A percentile compares a stretch with the other conserved stretches of the same genome.
phyloP scores from a whole-genome alignment of 352 stramenopile species.

The Elongisporangium undulatum region DNA sequence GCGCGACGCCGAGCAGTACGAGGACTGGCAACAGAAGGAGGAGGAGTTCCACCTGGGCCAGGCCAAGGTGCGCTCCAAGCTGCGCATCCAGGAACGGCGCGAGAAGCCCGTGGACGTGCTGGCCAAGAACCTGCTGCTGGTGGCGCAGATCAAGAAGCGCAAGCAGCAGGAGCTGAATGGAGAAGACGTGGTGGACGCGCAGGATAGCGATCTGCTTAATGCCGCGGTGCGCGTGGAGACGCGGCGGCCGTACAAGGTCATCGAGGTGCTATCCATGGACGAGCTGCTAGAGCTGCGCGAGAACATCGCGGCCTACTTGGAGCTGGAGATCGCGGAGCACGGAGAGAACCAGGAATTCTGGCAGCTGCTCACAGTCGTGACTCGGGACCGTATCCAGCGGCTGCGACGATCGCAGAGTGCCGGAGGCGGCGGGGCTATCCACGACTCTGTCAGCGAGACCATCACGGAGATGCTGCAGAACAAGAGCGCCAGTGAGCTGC shows the following conservation, averaged over 20 bases:
- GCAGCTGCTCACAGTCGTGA: conserved; percentile 76
- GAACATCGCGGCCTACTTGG: conserved; percentile 89
- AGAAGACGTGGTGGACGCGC: conserved; percentile 29
- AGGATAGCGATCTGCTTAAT: conserved; percentile 27
- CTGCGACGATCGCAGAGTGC: conserved; percentile 55
- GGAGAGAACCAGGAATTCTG: conserved; percentile 84
- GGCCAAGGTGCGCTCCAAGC: conserved; percentile 88
- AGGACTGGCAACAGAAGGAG: conserved; percentile 98
- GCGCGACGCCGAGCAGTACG: conserved; percentile 95
- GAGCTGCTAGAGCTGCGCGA: conserved; percentile 80
- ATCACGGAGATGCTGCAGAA: conserved; percentile 90
- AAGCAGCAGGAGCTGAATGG: conserved; percentile 62
- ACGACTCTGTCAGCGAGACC: conserved; percentile 80
- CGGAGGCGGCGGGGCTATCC: conserved; percentile 64
- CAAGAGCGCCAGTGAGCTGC: conserved; percentile 55
- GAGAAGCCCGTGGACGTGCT: conserved; percentile 96
- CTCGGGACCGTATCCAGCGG: conserved; percentile 63
- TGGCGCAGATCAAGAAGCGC: conserved; percentile 61
- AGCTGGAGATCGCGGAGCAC: conserved; percentile 72
- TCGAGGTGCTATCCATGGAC: conserved; percentile 76
- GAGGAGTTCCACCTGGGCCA: conserved; percentile 97
- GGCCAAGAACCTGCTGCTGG: conserved; percentile 98
- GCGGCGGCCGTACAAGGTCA: conserved; percentile 51
- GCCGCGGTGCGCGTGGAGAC: conserved; percentile 74
- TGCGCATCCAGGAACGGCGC: conserved; percentile 85